Conservation (phyloP, 768 basidiomycete species). For the Mycena vitilis region DNA sequence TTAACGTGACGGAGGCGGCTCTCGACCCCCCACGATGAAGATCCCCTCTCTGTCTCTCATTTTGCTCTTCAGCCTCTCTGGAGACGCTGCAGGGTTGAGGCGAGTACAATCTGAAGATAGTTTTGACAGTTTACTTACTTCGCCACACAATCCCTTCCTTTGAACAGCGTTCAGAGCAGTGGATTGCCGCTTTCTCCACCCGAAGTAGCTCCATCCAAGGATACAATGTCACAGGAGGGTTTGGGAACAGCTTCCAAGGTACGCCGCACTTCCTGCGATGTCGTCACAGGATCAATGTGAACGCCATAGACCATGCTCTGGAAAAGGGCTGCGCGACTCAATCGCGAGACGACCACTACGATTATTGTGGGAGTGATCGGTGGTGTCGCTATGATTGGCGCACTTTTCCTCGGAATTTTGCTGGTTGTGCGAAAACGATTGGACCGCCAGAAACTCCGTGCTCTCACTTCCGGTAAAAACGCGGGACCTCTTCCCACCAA, state of each 20-base stretch:
- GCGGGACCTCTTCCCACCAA: background rate
- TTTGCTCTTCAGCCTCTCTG: background rate
- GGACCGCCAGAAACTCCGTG: background rate
- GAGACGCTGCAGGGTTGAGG: slow-evolving; percentile 9
- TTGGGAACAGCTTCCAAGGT: slow-evolving; percentile 9
- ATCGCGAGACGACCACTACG: slow-evolving; percentile 11
- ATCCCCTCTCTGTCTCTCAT: background rate
- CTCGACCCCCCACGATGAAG: background rate
- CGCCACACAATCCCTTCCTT: background rate
- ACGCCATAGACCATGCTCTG: slow-evolving; percentile 45
- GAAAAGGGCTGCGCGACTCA: slow-evolving; percentile 1
- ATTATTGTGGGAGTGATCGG: slow-evolving; percentile 29
- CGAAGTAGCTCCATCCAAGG: background rate
- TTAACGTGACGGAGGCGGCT: background rate
- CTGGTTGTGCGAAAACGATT: slow-evolving; percentile 20
- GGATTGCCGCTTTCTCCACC: background rate
- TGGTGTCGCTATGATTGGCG: slow-evolving; percentile 24
- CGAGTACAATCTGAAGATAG: background rate
- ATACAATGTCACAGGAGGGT: background rate
- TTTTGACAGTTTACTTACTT: background rate
- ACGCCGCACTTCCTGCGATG: background rate
- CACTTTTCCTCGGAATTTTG: slow-evolving; percentile 24
- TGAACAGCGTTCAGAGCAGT: background rate
- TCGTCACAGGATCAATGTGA: background rate
- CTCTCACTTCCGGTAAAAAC: background rate